Conservation (phyloP, 129 eudicot species). For the Scalesia atractyloides region DNA sequence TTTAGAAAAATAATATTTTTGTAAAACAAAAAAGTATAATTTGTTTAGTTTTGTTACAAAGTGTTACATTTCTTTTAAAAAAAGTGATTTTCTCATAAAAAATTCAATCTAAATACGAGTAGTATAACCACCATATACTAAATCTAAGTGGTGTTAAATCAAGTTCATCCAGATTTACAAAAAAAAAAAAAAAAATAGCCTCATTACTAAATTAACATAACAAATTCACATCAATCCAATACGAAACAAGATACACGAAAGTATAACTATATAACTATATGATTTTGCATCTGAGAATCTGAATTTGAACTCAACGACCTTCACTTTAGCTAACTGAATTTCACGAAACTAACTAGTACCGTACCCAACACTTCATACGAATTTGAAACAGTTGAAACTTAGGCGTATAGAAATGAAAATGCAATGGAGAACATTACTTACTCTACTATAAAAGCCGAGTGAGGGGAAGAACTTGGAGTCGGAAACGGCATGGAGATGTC, state of each 20-base stretch:
- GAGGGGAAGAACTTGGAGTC: conserved; percentile 29
- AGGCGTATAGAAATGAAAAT: not conserved
- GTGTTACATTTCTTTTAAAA: no score
- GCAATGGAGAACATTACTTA: conserved; percentile 20
- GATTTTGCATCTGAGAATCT: not conserved
- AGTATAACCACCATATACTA: no score
- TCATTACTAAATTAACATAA: not conserved
- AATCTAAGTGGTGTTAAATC: not conserved
- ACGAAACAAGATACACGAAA: not conserved
- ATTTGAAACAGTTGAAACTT: not conserved
- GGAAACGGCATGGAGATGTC: conserved; percentile 30
- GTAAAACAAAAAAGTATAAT: no score
- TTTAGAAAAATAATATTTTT: no score
- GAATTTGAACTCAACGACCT: not conserved
- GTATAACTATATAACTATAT: not conserved
- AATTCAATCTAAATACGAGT: no score
- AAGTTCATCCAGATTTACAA: not conserved
- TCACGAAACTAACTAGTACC: conserved; percentile 11
- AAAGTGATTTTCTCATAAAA: no score
- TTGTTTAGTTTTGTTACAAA: no score
- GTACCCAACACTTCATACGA: not conserved
- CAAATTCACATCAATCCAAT: not conserved
- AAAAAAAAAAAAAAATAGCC: not conserved
- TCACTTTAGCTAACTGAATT: not conserved
- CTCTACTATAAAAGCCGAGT: conserved; percentile 30